A percentile compares a stretch with the other conserved stretches of the same genome.
phyloP scores from a whole-genome alignment of 2,329 filamentous ascomycete species.

The Orbilia ellipsospora region DNA sequence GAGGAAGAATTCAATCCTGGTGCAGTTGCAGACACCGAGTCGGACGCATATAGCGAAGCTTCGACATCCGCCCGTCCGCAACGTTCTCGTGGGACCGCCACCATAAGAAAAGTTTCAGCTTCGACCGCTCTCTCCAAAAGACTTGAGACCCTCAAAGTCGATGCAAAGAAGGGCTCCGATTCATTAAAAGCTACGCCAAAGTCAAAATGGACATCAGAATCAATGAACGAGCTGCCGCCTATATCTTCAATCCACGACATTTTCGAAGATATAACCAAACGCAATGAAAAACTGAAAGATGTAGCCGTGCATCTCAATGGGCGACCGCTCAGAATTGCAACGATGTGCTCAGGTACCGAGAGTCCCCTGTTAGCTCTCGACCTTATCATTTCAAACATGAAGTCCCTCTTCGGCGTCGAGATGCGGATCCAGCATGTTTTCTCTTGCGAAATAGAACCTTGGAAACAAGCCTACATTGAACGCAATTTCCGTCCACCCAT shows the following conservation, averaged over 20 bases:
- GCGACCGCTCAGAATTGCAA: constrained; percentile 70
- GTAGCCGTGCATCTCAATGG: constrained; percentile 61
- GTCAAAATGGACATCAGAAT: constrained; percentile 25
- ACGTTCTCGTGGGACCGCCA: not conserved
- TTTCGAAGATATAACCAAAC: constrained; percentile 65
- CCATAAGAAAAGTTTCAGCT: not conserved
- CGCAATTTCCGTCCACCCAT: constrained; percentile 68
- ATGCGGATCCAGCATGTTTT: constrained; percentile 70
- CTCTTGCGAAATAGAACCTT: constrained; percentile 72
- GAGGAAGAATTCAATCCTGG: constrained; percentile 18
- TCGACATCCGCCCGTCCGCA: not conserved
- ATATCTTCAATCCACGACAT: constrained; percentile 66
- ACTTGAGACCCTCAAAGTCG: constrained; percentile 15
- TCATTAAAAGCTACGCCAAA: constrained; percentile 15
- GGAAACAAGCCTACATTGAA: constrained; percentile 74
- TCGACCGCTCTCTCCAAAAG: constrained; percentile 16
- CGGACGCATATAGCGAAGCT: constrained; percentile 23
- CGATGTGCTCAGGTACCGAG: constrained; percentile 83
- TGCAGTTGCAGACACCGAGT: constrained; percentile 11
- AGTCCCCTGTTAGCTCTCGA: constrained; percentile 75
- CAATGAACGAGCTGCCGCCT: constrained; percentile 63
- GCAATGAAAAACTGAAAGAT: constrained; percentile 60
- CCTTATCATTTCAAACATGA: constrained; percentile 67
- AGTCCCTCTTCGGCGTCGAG: constrained; percentile 60
- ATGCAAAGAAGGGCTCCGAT: constrained; percentile 10